phyloP scores from a whole-genome alignment of 768 basidiomycete species.

The Mycena floridula region DNA sequence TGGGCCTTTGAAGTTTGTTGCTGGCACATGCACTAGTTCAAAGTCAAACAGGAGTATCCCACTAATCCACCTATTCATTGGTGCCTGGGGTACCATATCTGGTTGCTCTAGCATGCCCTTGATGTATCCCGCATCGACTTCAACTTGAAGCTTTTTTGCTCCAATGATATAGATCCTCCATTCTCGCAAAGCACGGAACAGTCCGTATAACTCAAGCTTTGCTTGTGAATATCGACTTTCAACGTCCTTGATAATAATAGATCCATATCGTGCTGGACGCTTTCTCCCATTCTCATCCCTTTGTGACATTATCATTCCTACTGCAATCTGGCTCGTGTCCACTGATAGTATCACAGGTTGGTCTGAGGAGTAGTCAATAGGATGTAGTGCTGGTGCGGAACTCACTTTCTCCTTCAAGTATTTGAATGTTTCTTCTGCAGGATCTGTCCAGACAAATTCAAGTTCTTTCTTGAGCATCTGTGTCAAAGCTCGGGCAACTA shows the following conservation, averaged over 20 bases:
- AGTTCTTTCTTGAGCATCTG: slow-evolving; percentile 9
- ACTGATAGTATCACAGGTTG: slow-evolving; percentile 23
- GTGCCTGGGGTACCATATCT: slow-evolving; percentile 26
- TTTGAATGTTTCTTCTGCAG: slow-evolving; percentile 16
- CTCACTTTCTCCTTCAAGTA: slow-evolving; percentile 8
- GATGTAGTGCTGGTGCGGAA: slow-evolving; percentile 15
- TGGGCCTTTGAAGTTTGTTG: slow-evolving; percentile 18
- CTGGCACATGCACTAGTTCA: slow-evolving; percentile 21
- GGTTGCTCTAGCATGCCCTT: slow-evolving; percentile 21
- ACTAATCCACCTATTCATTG: slow-evolving; percentile 30
- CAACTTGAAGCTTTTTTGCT: slow-evolving; percentile 11
- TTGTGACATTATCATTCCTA: slow-evolving; percentile 27
- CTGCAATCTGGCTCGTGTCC: slow-evolving; percentile 20
- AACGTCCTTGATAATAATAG: slow-evolving; percentile 21
- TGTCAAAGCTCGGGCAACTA: slow-evolving; percentile 10
- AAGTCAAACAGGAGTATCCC: slow-evolving; percentile 28
- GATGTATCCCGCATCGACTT: slow-evolving; percentile 21
- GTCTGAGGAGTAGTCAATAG: slow-evolving; percentile 24
- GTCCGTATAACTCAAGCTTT: slow-evolving; percentile 28
- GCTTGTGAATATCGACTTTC: slow-evolving; percentile 26
- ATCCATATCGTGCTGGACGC: no score
- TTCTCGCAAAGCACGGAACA: slow-evolving; percentile 19
- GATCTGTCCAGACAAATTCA: slow-evolving; percentile 21
- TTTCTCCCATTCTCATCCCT: no score
- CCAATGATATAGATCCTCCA: slow-evolving; percentile 15